Evolutionary conservation across 2,329 filamentous ascomycete species (phyloP), one percentile per base, ranked within the genome.

Genomic region (Cladosporium phlei): DNA sequence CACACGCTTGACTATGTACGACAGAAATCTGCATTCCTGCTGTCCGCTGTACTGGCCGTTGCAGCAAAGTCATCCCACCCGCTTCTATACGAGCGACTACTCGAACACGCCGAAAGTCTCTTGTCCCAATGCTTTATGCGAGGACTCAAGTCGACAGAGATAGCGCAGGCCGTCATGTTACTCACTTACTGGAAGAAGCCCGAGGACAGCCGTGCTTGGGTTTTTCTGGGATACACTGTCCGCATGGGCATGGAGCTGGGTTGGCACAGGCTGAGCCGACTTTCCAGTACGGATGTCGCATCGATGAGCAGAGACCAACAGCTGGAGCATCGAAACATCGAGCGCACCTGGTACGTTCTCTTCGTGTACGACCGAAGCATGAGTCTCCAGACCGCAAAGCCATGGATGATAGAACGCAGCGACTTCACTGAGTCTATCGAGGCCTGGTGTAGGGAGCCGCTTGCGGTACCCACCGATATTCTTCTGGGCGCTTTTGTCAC

Each of bases 131-230:
- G 52, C 9, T 65, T 71, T 30, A 52, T 57, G 2, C 52, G 54
- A 2, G 68, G 66, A 12, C 52, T 48, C 1, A 69, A 69, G 35
- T 71, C 67, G 1, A 55, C 59, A 2, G 68, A 71, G 40, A 62
- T 62, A 5, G 64, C 66, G 1, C 68, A 71, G 47, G 67, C 63
- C 0, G 64, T 69, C 7, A 53, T 67, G n/a, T 52, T 68, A 7
- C 47, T 67, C 5, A 70, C 68, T 2, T 69, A 69, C 50, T 71
- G 67, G 66, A 71, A 71, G 52, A 66, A 70, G 30, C 65, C 66
- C 2, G 62, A 66, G 6, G 69, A 71, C 47, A 67, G 62, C 9
- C 58, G 68, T 10, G 64, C 64, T 3, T 71, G 69, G 67, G 57
- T 66, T 14, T 57, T 64, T 1, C 52, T 70, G 7, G 69, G 68